Base-by-base conservation (phyloP, 1,139 yeast genomes). In the Spathaspora sp. region DNA sequence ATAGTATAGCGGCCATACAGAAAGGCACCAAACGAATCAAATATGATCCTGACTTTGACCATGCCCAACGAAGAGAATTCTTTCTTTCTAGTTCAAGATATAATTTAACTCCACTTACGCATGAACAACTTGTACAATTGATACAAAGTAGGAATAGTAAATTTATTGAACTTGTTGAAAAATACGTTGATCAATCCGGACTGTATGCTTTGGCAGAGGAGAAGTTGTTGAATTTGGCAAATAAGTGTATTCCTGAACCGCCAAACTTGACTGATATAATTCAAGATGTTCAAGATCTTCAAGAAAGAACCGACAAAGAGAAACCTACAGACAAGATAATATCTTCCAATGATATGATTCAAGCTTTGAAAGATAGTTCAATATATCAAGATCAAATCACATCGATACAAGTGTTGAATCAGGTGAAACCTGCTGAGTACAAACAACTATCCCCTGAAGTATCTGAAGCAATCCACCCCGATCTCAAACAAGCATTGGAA, bases 371-470 rank as follows among this genome's bases (percentile, higher is more conserved):
- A 50, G 46, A 56, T 5, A 61, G 68, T 4, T 74, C 74, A 1
- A 73, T 77, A 43, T 89, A 86, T 56, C 73, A 68, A 48, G 74
- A 74, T 42, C 96, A 89, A 59, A 82, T 89, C 5, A 37, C 47
- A 5, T 49, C 54, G 2, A 51, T 58, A 23, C 57, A 61, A 9
- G 57, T 64, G 0, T 61, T 72, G 38, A 65, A 68, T 9, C 56
- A 59, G 2, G 44, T 58, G 0, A 58, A 59, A 42, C 45, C 44
- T 0, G 64, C 74, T 0, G 43, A 48, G 3, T 56, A 44, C 41
- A 54, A 41, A 25, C 48, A 48, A 2, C 47, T 70, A 16, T 26
- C 43, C n/a, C 38, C 40, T 11, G 67, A 67, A 20, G 67, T 70
- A 43, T 61, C 46, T 4, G 78, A 77, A 0, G 66, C 72, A 5